phyloP scores from a whole-genome alignment of 2,329 filamentous ascomycete genomes.

The Hypoxylon sp. region DNA sequence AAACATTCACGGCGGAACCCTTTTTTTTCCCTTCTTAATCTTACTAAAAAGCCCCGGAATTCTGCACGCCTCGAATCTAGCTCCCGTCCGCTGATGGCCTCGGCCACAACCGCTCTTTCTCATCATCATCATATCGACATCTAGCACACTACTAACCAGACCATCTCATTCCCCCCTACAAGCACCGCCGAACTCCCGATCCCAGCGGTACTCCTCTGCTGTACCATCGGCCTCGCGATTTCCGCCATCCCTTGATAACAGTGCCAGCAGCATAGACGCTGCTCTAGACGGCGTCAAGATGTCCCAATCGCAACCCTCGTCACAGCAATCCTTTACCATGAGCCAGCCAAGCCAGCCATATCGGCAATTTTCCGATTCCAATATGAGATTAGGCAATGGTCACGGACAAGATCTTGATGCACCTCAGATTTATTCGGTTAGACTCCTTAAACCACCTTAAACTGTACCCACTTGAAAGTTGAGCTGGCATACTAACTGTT shows the following conservation, averaged over 20 bases:
- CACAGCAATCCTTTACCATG: conserved; percentile 71
- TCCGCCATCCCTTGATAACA: conserved; percentile 36
- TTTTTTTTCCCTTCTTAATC: conserved; percentile 12
- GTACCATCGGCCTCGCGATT: conserved; percentile 18
- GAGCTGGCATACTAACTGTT: conserved; percentile 39
- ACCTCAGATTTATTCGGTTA: conserved; percentile 75
- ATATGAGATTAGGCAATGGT: conserved; percentile 54
- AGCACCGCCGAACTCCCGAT: conserved; percentile 26
- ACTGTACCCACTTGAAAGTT: conserved; percentile 17
- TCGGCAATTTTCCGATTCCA: conserved; percentile 60
- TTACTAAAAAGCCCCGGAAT: conserved; percentile 25
- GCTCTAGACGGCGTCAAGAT: conserved; percentile 56
- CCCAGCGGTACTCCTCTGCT: conserved; percentile 38
- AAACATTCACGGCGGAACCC: conserved; percentile 13
- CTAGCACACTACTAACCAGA: conserved; percentile 12
- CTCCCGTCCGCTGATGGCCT: conserved; percentile 56
- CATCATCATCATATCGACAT: conserved; percentile 44
- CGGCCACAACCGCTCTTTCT: conserved; percentile 55
- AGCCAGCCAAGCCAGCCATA: conserved; percentile 65
- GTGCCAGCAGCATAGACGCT: conserved; percentile 48
- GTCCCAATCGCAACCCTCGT: conserved; percentile 66
- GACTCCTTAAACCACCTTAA: conserved; percentile 43
- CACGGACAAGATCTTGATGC: conserved; percentile 54
- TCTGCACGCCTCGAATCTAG: conserved; percentile 29
- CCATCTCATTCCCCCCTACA: conserved; percentile 33